Conservation (phyloP, 139 green algal genomes). For the Pseudopediastrum boryanum region DNA sequence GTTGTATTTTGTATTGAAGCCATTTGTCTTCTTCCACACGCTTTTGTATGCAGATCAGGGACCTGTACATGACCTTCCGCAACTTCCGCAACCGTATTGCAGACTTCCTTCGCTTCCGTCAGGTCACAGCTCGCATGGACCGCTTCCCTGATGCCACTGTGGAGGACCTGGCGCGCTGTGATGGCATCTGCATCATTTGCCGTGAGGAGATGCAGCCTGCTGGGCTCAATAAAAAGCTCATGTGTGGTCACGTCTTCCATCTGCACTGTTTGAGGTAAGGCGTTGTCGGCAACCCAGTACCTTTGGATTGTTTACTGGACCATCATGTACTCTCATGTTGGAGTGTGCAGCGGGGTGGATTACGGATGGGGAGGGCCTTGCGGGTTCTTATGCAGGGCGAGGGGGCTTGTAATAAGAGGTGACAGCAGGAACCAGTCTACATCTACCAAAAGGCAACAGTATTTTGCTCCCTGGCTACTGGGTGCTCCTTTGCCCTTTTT, state of each 20-base stretch:
- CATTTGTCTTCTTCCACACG: not conserved
- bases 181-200: slow-evolving; percentile 98
- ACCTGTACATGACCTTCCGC: slow-evolving; percentile 96
- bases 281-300: too few species aligned
- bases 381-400: too few species aligned
- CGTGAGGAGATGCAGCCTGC: slow-evolving; percentile 85
- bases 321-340: too few species aligned
- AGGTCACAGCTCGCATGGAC: slow-evolving; percentile 93
- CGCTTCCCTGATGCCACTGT: slow-evolving; percentile 86
- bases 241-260: slow-evolving; percentile 96
- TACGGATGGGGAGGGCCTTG: too few species aligned
- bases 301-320: too few species aligned
- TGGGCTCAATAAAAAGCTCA: slow-evolving; percentile 88
- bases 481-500: too few species aligned
- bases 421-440: too few species aligned
- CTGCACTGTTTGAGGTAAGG: slow-evolving; percentile 90
- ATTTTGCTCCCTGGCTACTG: too few species aligned
- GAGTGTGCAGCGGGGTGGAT: too few species aligned
- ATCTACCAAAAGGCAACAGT: too few species aligned
- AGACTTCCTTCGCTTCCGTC: slow-evolving; percentile 95
- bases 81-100: slow-evolving; percentile 91
- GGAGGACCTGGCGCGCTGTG: slow-evolving; percentile 87
- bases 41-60: slow-evolving; percentile 64
- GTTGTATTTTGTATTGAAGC: too few species aligned
- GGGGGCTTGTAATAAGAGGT: too few species aligned